Evolutionary conservation across 75 land plant species (phyloP).

Genomic region (Selaginella moellendorffii): DNA sequence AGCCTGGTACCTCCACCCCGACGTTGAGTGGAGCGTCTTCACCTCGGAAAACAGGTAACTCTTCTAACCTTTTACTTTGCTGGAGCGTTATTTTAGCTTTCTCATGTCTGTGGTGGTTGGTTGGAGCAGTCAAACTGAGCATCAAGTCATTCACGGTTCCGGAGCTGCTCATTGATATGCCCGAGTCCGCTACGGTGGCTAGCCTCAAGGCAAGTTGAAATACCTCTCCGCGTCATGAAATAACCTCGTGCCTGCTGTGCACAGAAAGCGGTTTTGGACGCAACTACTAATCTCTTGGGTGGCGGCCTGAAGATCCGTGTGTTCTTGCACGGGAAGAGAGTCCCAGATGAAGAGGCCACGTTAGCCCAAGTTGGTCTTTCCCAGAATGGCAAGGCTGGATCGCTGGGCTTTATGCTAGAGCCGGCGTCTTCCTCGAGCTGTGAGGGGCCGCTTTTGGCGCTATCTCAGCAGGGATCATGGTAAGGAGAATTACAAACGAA

Average conservation of each 20-base stretch:
- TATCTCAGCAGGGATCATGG: neutral
- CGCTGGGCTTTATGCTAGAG: constrained; percentile 17
- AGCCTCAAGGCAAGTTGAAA: constrained; percentile 9
- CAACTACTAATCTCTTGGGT: neutral
- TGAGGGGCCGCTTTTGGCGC: neutral
- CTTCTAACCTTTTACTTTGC: neutral
- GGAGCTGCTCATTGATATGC: constrained; percentile 17
- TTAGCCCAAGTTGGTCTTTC: constrained; percentile 11
- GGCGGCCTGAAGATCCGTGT: constrained; percentile 12
- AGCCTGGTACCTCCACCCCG: neutral
- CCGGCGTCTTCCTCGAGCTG: neutral
- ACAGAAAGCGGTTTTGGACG: constrained; percentile 6
- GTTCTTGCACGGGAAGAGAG: constrained; percentile 14
- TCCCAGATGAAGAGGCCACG: constrained; percentile 9
- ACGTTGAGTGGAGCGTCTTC: neutral
- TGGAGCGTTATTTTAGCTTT: neutral
- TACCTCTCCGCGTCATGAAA: neutral
- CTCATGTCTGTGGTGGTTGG: too few relatives aligned
- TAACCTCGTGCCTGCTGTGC: neutral
- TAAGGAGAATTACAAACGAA: too few relatives aligned
- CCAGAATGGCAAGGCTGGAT: neutral
- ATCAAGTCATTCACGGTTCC: constrained; percentile 18
- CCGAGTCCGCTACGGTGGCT: constrained; percentile 16
- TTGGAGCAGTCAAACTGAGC: constrained; percentile 20
- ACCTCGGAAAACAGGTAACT: neutral